These are phyloP conservation scores for Gaertneriomyces semiglobifer DNA, from an alignment of 192 early-diverging fungal genomes.

Conservation along the genomic window DNA sequence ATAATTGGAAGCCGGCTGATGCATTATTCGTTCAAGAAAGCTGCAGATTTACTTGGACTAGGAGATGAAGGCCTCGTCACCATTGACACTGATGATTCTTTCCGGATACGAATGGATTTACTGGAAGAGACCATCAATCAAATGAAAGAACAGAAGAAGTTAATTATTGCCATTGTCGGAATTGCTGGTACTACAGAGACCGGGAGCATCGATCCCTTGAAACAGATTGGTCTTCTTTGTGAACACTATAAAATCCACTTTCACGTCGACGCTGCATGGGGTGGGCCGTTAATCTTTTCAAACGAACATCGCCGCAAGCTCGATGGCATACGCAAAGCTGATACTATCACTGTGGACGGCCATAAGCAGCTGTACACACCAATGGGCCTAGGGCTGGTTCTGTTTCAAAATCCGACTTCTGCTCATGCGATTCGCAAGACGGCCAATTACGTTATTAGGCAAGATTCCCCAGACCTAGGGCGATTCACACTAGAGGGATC, in stretches of 20 bases:
- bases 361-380: constrained; percentile 64
- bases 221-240: constrained; percentile 28
- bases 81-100: constrained; percentile 46
- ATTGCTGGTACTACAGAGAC: constrained; percentile 58
- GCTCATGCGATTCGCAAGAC: constrained; percentile 49
- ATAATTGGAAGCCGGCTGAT: constrained; percentile 48
- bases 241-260: constrained; percentile 42
- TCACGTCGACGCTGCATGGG: constrained; percentile 61
- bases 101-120: constrained; percentile 43
- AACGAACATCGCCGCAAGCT: constrained; percentile 46
- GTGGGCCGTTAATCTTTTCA: constrained; percentile 55
- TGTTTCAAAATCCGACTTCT: constrained; percentile 38
- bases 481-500: constrained; percentile 56
- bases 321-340: constrained; percentile 44
- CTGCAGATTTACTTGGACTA: constrained; percentile 54
- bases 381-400: constrained; percentile 52
- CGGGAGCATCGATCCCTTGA: constrained; percentile 49
- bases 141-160: constrained; percentile 27
- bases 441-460: constrained; percentile 54
- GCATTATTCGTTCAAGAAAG: constrained; percentile 63
- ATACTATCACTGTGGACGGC: constrained; percentile 58
- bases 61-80: constrained; percentile 49
- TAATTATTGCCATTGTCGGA: constrained; percentile 50
- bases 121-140: constrained; percentile 37
- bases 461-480: constrained; percentile 49